Conservation (phyloP, 2,329 filamentous ascomycete species). For the Leptographium galeiforme region DNA sequence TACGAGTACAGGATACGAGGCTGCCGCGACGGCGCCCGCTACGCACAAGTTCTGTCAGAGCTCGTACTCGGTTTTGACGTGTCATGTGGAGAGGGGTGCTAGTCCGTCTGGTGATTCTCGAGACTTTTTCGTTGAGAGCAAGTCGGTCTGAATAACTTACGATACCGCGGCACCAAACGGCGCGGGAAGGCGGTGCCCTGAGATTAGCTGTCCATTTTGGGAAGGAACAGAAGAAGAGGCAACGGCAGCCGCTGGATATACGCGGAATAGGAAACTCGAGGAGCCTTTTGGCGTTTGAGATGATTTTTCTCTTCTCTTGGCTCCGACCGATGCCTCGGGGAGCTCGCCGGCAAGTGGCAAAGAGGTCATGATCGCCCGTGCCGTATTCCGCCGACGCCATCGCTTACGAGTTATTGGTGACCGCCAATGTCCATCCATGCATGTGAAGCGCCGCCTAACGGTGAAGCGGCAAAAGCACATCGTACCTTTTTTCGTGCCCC, state of each 20-base stretch:
- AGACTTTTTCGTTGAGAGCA: not conserved
- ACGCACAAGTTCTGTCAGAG: no score
- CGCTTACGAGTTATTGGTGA: no score
- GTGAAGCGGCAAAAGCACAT: no score
- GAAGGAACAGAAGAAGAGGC: constrained; percentile 4
- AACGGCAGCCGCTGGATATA: no score
- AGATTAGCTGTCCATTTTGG: not conserved
- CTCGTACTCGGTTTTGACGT: not conserved
- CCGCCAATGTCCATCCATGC: not conserved
- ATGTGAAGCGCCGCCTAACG: not conserved
- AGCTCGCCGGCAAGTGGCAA: not conserved
- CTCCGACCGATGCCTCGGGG: no score
- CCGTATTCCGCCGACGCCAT: not conserved
- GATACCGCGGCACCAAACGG: not conserved
- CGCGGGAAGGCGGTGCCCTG: not conserved
- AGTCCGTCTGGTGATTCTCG: not conserved
- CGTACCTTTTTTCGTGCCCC: not conserved
- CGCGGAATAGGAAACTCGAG: no score
- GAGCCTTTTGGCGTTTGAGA: no score
- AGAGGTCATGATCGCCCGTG: not conserved
- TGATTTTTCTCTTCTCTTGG: no score
- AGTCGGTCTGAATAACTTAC: not conserved
- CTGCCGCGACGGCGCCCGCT: not conserved
- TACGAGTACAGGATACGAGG: no score
- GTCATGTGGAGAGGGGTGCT: not conserved